A percentile compares a stretch with the other conserved stretches of the same genome.
Conservation (phyloP, 208 protist genomes). For the Phytomonas sp. region DNA sequence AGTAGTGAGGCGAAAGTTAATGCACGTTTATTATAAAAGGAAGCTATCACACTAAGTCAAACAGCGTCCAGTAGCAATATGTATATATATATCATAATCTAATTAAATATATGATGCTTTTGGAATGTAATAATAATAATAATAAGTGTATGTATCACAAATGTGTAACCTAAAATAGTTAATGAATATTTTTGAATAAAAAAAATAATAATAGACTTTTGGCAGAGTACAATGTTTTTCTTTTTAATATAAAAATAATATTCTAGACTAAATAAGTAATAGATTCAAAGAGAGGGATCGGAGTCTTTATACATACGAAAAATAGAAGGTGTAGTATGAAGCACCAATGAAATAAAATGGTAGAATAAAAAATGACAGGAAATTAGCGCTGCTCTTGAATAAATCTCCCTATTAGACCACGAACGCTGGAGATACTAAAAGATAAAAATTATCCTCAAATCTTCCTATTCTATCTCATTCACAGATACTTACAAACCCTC, state of each 20-base stretch:
- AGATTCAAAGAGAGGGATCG: background rate
- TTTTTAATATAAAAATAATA: background rate
- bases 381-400: background rate
- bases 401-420: background rate
- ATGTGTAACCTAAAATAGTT: too few species aligned
- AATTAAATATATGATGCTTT: background rate
- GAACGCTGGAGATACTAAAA: background rate
- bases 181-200: slow-evolving; percentile 7
- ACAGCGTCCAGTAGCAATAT: background rate
- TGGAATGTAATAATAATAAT: slow-evolving; percentile 13
- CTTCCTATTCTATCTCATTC: background rate
- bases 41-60: background rate
- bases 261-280: background rate
- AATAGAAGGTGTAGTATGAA: background rate
- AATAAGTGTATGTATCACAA: too few species aligned
- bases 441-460: background rate
- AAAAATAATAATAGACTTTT: background rate
- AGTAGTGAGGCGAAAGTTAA: background rate
- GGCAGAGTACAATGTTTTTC: background rate
- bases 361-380: slow-evolving; percentile 10
- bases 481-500: slow-evolving; percentile 23
- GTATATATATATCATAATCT: too few species aligned
- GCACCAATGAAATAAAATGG: slow-evolving; percentile 5
- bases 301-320: background rate
- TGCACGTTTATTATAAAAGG: background rate